Evolutionary conservation across 208 protist genomes (phyloP).

Genomic region (Leishmania major): DNA sequence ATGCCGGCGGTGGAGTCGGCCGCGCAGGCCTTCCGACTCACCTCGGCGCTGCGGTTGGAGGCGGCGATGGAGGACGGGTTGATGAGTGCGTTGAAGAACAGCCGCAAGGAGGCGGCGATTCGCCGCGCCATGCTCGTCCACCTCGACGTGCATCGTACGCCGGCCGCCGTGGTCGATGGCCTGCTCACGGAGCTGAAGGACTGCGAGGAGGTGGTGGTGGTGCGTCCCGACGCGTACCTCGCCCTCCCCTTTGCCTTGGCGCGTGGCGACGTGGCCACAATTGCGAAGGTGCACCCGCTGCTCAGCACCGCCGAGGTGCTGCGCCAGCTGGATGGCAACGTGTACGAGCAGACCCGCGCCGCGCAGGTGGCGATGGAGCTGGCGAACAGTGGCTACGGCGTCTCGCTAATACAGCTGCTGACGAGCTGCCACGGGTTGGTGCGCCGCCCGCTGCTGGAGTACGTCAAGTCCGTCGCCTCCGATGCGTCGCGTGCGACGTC

Average conservation of each 20-base stretch:
- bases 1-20: constrained; percentile 67
- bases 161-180: constrained; percentile 37
- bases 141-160: constrained; percentile 41
- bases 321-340: constrained; percentile 43
- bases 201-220: constrained; percentile 79
- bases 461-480: constrained; percentile 28
- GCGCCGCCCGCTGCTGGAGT: constrained; percentile 42
- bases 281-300: constrained; percentile 31
- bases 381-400: constrained; percentile 48
- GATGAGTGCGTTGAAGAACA: constrained; percentile 47
- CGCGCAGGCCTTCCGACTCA: constrained; percentile 61
- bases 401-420: constrained; percentile 63
- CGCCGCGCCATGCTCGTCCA: constrained; percentile 74
- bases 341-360: constrained; percentile 49
- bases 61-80: constrained; percentile 56
- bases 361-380: constrained; percentile 67
- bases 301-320: constrained; percentile 74
- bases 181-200: constrained; percentile 54
- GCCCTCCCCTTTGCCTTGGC: constrained; percentile 51
- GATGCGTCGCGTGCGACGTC: constrained; percentile 38
- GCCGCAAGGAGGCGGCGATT: constrained; percentile 56
- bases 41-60: constrained; percentile 48
- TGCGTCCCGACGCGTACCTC: constrained; percentile 85
- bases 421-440: constrained; percentile 69
- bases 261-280: constrained; percentile 13